Evolutionary conservation across 768 basidiomycete species (phyloP).

Genomic region (Leccinum disarticulatum): DNA sequence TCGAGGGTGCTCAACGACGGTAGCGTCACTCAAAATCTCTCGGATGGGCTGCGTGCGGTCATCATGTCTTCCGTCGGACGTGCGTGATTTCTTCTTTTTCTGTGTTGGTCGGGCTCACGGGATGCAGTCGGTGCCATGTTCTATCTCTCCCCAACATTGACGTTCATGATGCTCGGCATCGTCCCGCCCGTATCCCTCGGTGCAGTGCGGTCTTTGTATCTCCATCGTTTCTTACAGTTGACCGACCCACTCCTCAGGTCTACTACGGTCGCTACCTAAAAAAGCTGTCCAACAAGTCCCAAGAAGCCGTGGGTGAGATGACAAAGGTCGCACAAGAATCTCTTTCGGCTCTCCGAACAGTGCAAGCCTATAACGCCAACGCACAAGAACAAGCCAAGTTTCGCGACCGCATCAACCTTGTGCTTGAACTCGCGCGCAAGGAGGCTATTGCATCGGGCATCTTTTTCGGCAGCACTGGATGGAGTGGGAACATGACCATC

Average conservation of each 20-base stretch:
- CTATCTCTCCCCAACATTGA: conserved; percentile 66
- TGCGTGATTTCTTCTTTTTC: conserved; percentile 40
- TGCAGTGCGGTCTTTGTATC: conserved; percentile 45
- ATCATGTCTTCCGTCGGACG: conserved; percentile 94
- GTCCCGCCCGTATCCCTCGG: conserved; percentile 88
- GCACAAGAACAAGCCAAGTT: conserved; percentile 79
- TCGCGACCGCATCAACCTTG: conserved; percentile 56
- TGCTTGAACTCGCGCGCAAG: conserved; percentile 75
- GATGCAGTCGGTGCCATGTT: not conserved
- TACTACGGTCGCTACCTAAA: conserved; percentile 96
- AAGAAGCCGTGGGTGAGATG: conserved; percentile 96
- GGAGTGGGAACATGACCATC: conserved; percentile 92
- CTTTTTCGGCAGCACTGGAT: conserved; percentile 89
- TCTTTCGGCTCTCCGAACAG: conserved; percentile 80
- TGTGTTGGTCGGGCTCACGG: not conserved
- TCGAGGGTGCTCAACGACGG: not conserved
- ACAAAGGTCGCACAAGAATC: conserved; percentile 88
- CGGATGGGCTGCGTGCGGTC: conserved; percentile 77
- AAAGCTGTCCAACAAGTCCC: conserved; percentile 85
- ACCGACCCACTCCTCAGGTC: conserved; percentile 50
- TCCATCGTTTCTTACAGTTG: not conserved
- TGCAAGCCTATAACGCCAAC: conserved; percentile 88
- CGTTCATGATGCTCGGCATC: conserved; percentile 87
- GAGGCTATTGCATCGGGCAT: conserved; percentile 90
- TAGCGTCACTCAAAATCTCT: conserved; percentile 73